Evolutionary conservation across 306 rosid genomes (phyloP).

Genomic region (Citrullus amarus): DNA sequence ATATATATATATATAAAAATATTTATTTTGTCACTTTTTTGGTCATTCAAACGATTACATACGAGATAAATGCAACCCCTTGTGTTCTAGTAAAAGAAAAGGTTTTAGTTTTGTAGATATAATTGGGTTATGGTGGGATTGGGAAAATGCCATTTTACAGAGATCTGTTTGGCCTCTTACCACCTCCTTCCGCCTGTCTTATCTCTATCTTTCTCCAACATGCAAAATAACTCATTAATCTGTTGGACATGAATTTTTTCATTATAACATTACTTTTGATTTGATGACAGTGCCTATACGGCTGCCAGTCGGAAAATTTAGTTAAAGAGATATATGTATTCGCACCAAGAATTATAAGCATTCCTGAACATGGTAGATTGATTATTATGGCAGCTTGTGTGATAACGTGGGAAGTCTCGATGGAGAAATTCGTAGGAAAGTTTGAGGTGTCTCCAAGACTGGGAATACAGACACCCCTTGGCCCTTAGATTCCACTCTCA

Average conservation of each 20-base stretch:
- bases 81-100: constrained; percentile 30
- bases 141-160: constrained; percentile 3
- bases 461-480: too few species aligned
- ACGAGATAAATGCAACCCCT: constrained; percentile 47
- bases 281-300: neutral
- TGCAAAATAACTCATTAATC: neutral
- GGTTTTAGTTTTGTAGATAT: constrained; percentile 59
- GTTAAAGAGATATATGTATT: neutral
- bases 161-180: neutral
- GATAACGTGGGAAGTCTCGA: too few species aligned
- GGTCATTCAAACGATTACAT: constrained; percentile 63
- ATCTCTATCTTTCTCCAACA: neutral
- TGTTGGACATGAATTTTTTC: neutral
- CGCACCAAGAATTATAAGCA: too few species aligned
- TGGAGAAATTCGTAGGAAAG: too few species aligned
- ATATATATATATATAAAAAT: neutral
- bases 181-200: neutral
- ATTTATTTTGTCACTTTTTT: constrained; percentile 15
- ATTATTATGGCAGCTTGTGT: too few species aligned
- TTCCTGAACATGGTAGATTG: too few species aligned
- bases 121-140: constrained; percentile 6
- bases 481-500: too few species aligned
- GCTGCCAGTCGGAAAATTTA: neutral
- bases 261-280: neutral
- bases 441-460: too few species aligned